phyloP scores from a whole-genome alignment of 2,329 filamentous ascomycete genomes.

The Colletotrichum sp. region DNA sequence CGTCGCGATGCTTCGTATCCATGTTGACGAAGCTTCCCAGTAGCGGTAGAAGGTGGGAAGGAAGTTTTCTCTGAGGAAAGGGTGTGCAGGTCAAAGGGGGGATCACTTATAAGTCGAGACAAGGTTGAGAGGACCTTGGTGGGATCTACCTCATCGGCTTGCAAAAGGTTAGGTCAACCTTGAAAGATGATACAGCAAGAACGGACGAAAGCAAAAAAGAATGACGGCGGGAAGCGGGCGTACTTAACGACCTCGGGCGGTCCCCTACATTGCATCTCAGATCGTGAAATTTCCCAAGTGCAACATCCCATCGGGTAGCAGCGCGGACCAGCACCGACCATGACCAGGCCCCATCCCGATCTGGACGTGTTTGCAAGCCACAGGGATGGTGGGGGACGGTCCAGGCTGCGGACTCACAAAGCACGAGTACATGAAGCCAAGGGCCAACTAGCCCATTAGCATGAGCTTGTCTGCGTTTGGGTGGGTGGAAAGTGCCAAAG shows the following conservation, averaged over 20 bases:
- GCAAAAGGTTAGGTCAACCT: background rate
- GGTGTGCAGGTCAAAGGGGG: background rate
- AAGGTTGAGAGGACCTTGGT: background rate
- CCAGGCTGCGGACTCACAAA: background rate
- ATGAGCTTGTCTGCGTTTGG: conserved; percentile 7
- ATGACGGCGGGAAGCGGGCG: background rate
- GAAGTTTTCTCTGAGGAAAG: background rate
- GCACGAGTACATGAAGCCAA: background rate
- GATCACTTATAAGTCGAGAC: background rate
- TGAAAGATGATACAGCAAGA: background rate
- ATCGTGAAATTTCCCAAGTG: background rate
- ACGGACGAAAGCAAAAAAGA: background rate
- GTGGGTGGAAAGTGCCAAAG: background rate
- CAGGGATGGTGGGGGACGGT: background rate
- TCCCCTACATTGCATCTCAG: background rate
- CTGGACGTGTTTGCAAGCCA: background rate
- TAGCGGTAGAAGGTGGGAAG: background rate
- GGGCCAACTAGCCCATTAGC: background rate
- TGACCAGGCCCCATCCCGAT: background rate
- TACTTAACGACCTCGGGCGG: background rate
- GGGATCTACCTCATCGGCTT: background rate
- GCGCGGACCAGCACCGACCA: background rate
- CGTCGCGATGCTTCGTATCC: background rate
- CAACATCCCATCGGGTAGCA: conserved; percentile 1
- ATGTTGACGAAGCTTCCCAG: background rate